A percentile compares a stretch with the other conserved stretches of the same genome.
Evolutionary conservation across 1,139 yeast species (phyloP).

Genomic region (Taphrina wiesneri): DNA sequence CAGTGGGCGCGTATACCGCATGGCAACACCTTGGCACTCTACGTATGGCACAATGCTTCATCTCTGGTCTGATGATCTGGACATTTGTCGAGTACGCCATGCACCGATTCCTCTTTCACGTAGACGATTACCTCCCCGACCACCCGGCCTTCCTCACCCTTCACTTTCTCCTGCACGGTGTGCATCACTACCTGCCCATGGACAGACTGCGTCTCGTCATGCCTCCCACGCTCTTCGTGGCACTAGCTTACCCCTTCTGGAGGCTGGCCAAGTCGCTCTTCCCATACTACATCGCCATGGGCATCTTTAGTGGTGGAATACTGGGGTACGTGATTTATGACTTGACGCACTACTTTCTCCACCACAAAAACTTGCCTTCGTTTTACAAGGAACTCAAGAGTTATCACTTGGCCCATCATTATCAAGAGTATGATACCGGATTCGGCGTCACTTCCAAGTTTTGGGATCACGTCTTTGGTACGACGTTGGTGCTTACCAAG

Average conservation of each 20-base stretch:
- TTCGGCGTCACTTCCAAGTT: constrained; percentile 91
- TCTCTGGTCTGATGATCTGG: constrained; percentile 81
- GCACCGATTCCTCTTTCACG: constrained; percentile 90
- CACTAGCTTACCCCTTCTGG: constrained; percentile 61
- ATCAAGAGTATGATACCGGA: constrained; percentile 92
- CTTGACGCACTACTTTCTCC: constrained; percentile 83
- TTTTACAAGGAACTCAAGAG: constrained; percentile 77
- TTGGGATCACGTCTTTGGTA: constrained; percentile 91
- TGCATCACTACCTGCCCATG: constrained; percentile 97
- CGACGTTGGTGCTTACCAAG: constrained; percentile 19
- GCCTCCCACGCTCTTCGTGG: constrained; percentile 83
- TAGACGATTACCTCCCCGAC: constrained; percentile 83
- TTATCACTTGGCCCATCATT: constrained; percentile 88
- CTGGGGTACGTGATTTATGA: constrained; percentile 91
- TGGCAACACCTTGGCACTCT: constrained; percentile 42
- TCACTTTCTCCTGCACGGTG: constrained; percentile 91
- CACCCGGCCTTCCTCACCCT: constrained; percentile 69
- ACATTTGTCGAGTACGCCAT: constrained; percentile 81
- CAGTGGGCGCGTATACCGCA: constrained; percentile 52
- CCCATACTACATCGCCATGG: constrained; percentile 55
- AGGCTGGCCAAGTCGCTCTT: constrained; percentile 59
- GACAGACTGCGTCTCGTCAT: constrained; percentile 87
- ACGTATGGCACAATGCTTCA: constrained; percentile 46
- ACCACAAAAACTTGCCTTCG: constrained; percentile 72
- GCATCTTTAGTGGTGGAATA: constrained; percentile 89